These are phyloP conservation scores for Spatholobus suberectus DNA, from an alignment of 306 rosid genomes.

Conservation along the genomic window DNA sequence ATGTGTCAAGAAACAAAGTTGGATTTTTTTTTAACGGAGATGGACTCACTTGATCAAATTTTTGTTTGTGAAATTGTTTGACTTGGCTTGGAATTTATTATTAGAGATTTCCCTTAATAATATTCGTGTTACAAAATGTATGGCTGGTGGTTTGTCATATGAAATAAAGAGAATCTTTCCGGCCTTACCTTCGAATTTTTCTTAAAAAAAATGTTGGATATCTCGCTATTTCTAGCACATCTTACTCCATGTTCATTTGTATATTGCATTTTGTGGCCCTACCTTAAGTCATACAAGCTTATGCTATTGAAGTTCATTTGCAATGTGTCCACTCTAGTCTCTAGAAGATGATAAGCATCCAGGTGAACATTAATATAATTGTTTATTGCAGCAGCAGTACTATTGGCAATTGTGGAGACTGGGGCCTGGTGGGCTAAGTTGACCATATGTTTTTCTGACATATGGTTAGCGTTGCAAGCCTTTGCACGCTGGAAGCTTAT, in stretches of 20 bases:
- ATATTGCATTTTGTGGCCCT: not conserved
- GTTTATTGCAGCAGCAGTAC: not conserved
- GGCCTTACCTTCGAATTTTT: not conserved
- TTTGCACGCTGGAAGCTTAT: not conserved
- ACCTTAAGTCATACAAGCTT: not conserved
- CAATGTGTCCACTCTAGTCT: not conserved
- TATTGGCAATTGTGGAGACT: not conserved
- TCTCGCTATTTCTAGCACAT: not conserved
- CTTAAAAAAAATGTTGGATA: not conserved
- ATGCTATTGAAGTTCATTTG: not conserved
- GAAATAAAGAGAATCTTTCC: not conserved
- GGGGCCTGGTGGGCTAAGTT: conserved; percentile 11
- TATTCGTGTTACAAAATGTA: not conserved
- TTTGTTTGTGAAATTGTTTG: no score
- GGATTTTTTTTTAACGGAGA: no score
- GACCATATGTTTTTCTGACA: not conserved
- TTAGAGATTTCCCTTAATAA: not conserved
- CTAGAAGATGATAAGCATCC: not conserved
- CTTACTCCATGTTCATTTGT: not conserved
- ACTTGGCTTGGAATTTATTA: no score
- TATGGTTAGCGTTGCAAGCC: not conserved
- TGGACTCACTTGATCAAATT: no score
- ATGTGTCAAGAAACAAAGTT: no score
- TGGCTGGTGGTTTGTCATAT: not conserved
- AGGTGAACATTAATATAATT: not conserved